Evolutionary conservation across 2,329 filamentous ascomycete genomes (phyloP), one percentile per base, ranked within the genome.

Genomic region (Aureobasidium leucospermi): DNA sequence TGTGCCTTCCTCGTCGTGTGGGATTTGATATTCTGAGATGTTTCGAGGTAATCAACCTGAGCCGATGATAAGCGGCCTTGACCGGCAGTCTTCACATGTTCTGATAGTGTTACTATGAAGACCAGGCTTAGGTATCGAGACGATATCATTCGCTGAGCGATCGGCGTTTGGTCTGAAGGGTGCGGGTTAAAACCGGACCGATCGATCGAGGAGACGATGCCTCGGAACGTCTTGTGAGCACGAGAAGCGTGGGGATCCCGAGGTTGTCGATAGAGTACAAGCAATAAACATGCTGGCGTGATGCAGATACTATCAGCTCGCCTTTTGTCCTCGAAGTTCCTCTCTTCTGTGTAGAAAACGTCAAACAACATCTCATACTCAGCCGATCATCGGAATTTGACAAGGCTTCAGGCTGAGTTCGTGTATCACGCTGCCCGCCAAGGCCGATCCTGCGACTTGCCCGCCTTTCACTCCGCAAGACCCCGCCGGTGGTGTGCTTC

Each of bases 1-100:
- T 79, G 77, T 67, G 65, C 69, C 32, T 74, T 75, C 45, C 69
- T 80, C 51, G 71, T 79, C 1, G 65, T 78, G 28, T 79, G 77
- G 78, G 78, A 80, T 66, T 60, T 79, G 63, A 71, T 79, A 58
- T 74, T 80, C 65, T 80, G 64, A 11, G 19, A 34, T 16, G 2
- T 46, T 46, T 8, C 3, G 5, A 11, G 19, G 23, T 16, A 11
- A 29, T 46, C 19, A 6, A 4, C 13, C n/a, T 47, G 19, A 13
- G 8, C 42, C 19, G 42, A 45, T 28, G 42, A 16, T 45, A 15
- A 23, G 16, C n/a, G 42, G 8, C 8, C 19, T 45, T 45, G 6
- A 45, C 15, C 38, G 15, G 15, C 11, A 15, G 15, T 41, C 15
- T n/a, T 6, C 6, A 41, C 7, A 41, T n/a, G 15, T 6, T n/a